Evolutionary conservation across 768 basidiomycete genomes (phyloP), one percentile per base, ranked within the genome.

Genomic region (Auriscalpium microsporum): DNA sequence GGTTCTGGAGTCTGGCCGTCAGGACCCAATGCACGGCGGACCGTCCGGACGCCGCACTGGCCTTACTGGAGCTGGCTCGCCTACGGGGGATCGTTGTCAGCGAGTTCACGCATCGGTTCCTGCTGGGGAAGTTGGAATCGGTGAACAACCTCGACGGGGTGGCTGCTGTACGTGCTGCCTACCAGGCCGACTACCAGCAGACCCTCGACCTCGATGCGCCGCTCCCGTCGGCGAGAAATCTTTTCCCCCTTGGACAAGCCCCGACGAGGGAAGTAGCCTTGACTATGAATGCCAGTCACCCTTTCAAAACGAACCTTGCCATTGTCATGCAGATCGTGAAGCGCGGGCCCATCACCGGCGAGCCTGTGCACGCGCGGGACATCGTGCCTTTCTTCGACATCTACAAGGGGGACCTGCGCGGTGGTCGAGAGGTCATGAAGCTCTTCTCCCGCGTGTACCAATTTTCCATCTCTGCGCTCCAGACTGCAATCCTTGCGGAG

Each of bases 1-100:
- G 50, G 34, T 60, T 54, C 52, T 77, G 65, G 67, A 73, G 66
- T n/a, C 45, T 69, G 11, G 75, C 75, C 2, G 64, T 85, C 19
- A 69, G 73, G 48, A 69, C 65, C 10, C 70, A 80, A 17, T 73
- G 73, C 8, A 58, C 66, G 13, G 65, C 69, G 4, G 72, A 73
- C 14, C 69, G 73, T 34, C 52, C 72, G 2, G 65, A 71, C 0
- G 70, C 70, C 17, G 81, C 82, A 3, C 37, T 81, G n/a, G 49
- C 60, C n/a, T 64, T 83, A 45, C 62, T 81, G n/a, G 75, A 74
- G 5, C 61, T 67, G 10, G 69, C 70, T 10, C 59, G 58, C 2
- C 53, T 67, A 9, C 65, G 65, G 1, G 56, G 53, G 8, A 66
- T 72, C 49, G 61, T 21, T 14, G 57, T 83, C 42, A 58, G 73